Percentiles rank a stretch among this genome's conserved stretches.
phyloP scores from a whole-genome alignment of 75 land plant genomes.

The Selaginella moellendorffii region DNA sequence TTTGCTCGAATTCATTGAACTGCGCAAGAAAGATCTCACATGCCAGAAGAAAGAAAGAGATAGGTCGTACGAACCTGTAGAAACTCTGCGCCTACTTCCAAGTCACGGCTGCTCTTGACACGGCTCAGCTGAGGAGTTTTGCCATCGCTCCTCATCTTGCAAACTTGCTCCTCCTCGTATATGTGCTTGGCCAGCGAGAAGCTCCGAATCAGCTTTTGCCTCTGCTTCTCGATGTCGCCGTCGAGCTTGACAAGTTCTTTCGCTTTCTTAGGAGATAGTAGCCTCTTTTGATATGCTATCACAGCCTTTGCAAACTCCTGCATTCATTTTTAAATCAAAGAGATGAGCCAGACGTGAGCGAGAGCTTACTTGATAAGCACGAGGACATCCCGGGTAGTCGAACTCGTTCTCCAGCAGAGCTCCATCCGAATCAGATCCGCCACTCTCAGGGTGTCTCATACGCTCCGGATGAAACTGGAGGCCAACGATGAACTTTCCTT shows the following conservation, averaged over 20 bases:
- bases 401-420: slow-evolving; percentile 22
- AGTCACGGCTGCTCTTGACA: slow-evolving; percentile 23
- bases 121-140: slow-evolving; percentile 4
- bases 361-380: slow-evolving; percentile 57
- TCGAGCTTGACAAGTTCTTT: slow-evolving; percentile 31
- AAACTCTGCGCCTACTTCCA: slow-evolving; percentile 64
- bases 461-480: slow-evolving; percentile 95
- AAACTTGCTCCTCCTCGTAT: slow-evolving; percentile 30
- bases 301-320: slow-evolving; percentile 94
- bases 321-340: neutral
- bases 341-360: neutral
- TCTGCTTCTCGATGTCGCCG: slow-evolving; percentile 61
- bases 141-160: slow-evolving; percentile 9
- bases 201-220: slow-evolving; percentile 45
- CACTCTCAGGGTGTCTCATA: slow-evolving; percentile 39
- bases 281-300: slow-evolving; percentile 70
- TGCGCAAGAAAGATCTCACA: too few relatives aligned
- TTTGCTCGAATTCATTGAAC: slow-evolving; percentile 58
- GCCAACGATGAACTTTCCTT: slow-evolving; percentile 91
- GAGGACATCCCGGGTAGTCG: slow-evolving; percentile 86
- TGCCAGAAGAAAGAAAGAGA: too few relatives aligned
- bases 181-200: slow-evolving; percentile 63
- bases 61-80: slow-evolving; percentile 62
- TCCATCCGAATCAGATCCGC: slow-evolving; percentile 10
- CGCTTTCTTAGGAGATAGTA: too few relatives aligned